Conservation (phyloP, 148 eudicot species). For the Cornus controversa region DNA sequence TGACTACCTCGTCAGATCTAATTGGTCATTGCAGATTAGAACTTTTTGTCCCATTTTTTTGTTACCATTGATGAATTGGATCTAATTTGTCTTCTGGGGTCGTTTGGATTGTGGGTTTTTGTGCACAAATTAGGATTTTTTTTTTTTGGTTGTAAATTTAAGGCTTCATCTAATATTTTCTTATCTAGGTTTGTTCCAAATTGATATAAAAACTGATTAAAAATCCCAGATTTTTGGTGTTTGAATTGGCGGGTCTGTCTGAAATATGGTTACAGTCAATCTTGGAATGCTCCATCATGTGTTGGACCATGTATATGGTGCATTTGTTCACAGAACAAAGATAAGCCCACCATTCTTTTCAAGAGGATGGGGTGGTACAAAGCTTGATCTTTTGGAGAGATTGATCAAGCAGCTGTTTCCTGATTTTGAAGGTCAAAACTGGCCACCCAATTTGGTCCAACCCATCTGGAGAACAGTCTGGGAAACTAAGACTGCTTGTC, state of each 20-base stretch:
- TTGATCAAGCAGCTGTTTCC: conserved; percentile 78
- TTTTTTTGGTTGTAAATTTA: background rate
- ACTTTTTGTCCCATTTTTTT: background rate
- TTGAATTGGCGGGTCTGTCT: conserved; percentile 5
- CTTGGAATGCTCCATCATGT: conserved; percentile 90
- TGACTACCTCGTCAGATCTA: conserved; percentile 2
- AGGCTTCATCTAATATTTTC: background rate
- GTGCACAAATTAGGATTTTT: background rate
- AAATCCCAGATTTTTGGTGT: conserved; percentile 8
- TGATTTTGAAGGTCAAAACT: conserved; percentile 66
- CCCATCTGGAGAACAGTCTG: conserved; percentile 88
- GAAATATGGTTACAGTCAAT: conserved; percentile 69
- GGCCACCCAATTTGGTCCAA: conserved; percentile 71
- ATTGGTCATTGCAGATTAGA: background rate
- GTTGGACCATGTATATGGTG: conserved; percentile 95
- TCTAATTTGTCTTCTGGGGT: background rate
- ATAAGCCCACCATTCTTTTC: conserved; percentile 89
- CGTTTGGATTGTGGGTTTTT: background rate
- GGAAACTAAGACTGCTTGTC: conserved; percentile 73
- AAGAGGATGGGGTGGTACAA: conserved; percentile 88
- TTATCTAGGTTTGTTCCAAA: conserved; percentile 10
- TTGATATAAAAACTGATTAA: conserved; percentile 4
- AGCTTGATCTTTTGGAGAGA: conserved; percentile 80
- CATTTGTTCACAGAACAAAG: conserved; percentile 85
- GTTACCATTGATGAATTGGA: background rate